Conservation (phyloP, 208 protist species). For the Wallacemonas sp. region DNA sequence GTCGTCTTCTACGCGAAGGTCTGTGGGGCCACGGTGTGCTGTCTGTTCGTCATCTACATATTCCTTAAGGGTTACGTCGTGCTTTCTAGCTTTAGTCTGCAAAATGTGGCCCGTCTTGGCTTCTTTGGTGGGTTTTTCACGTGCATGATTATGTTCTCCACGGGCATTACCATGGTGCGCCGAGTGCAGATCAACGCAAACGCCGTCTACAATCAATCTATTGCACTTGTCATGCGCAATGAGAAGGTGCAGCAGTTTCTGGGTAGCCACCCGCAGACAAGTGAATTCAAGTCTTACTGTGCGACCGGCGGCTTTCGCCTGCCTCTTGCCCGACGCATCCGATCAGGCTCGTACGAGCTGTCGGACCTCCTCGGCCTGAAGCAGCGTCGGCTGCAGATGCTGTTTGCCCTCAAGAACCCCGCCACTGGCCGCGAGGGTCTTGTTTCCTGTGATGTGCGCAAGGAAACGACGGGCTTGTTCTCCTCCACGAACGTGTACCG, state of each 20-base stretch:
- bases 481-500: slow-evolving; percentile 73
- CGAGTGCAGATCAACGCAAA: slow-evolving; percentile 77
- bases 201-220: slow-evolving; percentile 90
- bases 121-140: slow-evolving; percentile 79
- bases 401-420: slow-evolving; percentile 81
- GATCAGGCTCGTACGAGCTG: slow-evolving; percentile 84
- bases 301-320: slow-evolving; percentile 77
- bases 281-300: slow-evolving; percentile 82
- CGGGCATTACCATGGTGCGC: slow-evolving; percentile 40
- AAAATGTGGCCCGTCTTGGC: slow-evolving; percentile 77
- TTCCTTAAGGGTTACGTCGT: slow-evolving; percentile 83
- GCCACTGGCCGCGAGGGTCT: slow-evolving; percentile 65
- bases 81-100: slow-evolving; percentile 68
- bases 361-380: slow-evolving; percentile 79
- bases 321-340: slow-evolving; percentile 78
- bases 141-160: slow-evolving; percentile 64
- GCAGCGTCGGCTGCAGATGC: slow-evolving; percentile 80
- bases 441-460: slow-evolving; percentile 79
- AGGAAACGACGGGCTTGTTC: slow-evolving; percentile 71
- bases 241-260: slow-evolving; percentile 77
- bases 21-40: slow-evolving; percentile 19
- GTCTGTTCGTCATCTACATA: slow-evolving; percentile 45
- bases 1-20: slow-evolving; percentile 85
- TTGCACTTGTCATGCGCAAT: slow-evolving; percentile 82
- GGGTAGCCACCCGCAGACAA: slow-evolving; percentile 75